phyloP scores from a whole-genome alignment of 2,329 filamentous ascomycete species.

The Chaetomiaceae sp. region DNA sequence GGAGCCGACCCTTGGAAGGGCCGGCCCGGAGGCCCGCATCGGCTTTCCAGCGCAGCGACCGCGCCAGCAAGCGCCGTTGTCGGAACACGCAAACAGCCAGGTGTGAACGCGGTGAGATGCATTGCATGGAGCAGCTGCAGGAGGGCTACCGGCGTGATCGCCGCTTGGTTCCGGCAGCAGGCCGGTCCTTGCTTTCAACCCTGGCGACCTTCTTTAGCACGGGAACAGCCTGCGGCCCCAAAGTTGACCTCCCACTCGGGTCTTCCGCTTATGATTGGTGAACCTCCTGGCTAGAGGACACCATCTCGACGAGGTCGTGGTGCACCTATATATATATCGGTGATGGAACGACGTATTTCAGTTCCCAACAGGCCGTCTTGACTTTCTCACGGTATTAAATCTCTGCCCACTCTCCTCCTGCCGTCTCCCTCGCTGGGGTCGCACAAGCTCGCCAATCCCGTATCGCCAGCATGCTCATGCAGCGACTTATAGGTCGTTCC shows the following conservation, averaged over 20 bases:
- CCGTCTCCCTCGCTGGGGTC: not conserved
- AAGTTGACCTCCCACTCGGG: too few species aligned
- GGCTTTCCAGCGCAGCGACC: not conserved
- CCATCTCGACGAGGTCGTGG: not conserved
- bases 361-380: too few species aligned
- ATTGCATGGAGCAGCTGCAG: not conserved
- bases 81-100: not conserved
- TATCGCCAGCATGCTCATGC: not conserved
- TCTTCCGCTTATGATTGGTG: too few species aligned
- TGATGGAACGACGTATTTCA: too few species aligned
- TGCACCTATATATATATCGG: too few species aligned
- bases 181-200: not conserved
- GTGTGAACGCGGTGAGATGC: not conserved
- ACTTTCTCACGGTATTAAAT: too few species aligned
- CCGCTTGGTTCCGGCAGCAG: not conserved
- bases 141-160: not conserved
- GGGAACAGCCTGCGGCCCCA: not conserved
- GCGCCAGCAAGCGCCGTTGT: not conserved
- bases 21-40: not conserved
- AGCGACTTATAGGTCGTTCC: not conserved
- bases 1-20: not conserved
- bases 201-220: not conserved
- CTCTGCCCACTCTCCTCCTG: not conserved
- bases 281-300: too few species aligned
- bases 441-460: conserved; percentile 2